Percentiles rank a stretch among this genome's conserved stretches.
Evolutionary conservation across 352 stramenopile species (phyloP).

Genomic region (Thraustochytrium sp.): DNA sequence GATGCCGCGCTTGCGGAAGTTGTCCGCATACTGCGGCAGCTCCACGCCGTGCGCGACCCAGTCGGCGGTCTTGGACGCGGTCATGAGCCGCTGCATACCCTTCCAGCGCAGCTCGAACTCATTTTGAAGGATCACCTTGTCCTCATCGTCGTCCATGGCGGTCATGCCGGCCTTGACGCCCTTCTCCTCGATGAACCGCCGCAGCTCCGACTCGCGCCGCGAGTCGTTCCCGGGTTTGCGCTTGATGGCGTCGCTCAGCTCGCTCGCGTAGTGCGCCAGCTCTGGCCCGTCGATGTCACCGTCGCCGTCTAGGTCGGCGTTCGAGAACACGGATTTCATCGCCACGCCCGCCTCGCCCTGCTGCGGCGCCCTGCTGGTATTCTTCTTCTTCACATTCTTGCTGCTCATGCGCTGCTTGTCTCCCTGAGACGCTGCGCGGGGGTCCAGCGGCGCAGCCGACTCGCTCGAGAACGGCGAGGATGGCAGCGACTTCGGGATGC

Average conservation of each 20-base stretch:
- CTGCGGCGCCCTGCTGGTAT: background rate
- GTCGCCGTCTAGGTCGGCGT: slow-evolving; percentile 26
- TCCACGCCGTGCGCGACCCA: slow-evolving; percentile 20
- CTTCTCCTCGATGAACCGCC: background rate
- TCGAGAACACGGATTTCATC: background rate
- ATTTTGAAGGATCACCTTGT: background rate
- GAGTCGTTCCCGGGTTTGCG: background rate
- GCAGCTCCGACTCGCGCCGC: background rate
- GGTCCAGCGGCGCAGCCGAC: too few species aligned
- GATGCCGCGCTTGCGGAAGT: background rate
- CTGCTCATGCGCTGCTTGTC: too few species aligned
- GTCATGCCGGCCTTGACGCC: background rate
- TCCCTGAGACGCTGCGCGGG: too few species aligned
- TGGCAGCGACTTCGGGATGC: too few species aligned
- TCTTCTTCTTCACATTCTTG: background rate
- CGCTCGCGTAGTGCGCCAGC: background rate
- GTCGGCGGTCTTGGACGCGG: background rate
- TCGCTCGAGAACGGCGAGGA: too few species aligned
- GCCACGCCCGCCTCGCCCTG: background rate
- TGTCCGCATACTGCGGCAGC: slow-evolving; percentile 6
- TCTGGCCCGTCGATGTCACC: slow-evolving; percentile 12
- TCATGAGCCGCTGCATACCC: slow-evolving; percentile 37
- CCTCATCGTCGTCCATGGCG: slow-evolving; percentile 24
- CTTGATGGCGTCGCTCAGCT: background rate
- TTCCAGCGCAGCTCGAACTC: slow-evolving; percentile 32